phyloP scores from a whole-genome alignment of 441 rosid genomes.

The Populus hybrid region DNA sequence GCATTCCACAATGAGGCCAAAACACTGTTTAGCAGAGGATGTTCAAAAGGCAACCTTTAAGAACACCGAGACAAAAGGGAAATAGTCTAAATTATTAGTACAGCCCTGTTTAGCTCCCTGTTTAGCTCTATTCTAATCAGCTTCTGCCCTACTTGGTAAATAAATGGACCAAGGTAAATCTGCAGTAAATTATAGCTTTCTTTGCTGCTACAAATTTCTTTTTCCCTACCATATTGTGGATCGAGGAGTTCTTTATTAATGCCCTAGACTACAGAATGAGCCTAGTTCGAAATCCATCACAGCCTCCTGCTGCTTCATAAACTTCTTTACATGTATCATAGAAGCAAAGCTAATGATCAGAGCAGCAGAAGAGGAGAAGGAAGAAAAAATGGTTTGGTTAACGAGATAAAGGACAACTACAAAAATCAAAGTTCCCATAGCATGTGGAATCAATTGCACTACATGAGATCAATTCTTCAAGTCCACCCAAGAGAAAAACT shows the following conservation, averaged over 20 bases:
- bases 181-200: neutral
- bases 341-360: too few species aligned
- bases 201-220: neutral
- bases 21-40: too few species aligned
- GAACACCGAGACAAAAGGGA: too few species aligned
- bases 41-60: too few species aligned
- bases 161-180: neutral
- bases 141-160: neutral
- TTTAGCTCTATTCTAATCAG: too few species aligned
- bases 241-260: neutral
- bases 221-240: neutral
- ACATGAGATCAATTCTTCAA: too few species aligned
- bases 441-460: too few species aligned
- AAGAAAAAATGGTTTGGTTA: neutral
- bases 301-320: neutral
- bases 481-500: neutral
- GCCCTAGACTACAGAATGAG: neutral
- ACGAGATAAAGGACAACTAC: neutral
- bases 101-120: too few species aligned
- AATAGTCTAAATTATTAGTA: too few species aligned
- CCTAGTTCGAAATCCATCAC: neutral
- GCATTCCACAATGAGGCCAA: too few species aligned
- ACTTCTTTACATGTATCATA: neutral
- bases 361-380: neutral
- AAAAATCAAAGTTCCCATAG: neutral